Percentiles rank a stretch among this genome's conserved stretches.
Evolutionary conservation across 306 rosid genomes (phyloP).

Genomic region (Acacia confusa): DNA sequence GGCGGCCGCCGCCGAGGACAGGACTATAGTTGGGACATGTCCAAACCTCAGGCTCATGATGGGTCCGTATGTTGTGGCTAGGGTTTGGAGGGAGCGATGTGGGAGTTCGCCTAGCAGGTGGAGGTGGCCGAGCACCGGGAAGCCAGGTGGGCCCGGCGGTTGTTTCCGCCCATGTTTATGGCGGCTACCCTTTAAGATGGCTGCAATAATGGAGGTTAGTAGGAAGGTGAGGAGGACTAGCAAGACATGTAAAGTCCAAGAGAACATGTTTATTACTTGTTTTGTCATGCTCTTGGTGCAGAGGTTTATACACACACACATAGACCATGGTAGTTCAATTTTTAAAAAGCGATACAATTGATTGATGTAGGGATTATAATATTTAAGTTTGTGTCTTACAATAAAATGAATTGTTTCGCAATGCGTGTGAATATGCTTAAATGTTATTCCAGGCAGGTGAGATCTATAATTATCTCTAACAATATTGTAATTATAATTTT

Average conservation of each 20-base stretch:
- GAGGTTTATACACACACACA: background rate
- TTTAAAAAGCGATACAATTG: background rate
- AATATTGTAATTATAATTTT: too few relatives aligned
- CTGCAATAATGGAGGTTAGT: background rate
- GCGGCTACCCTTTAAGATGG: background rate
- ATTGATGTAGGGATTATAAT: too few relatives aligned
- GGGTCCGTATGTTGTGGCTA: constrained; percentile 4
- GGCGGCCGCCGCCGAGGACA: background rate
- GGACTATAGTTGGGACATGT: background rate
- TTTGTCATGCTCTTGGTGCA: background rate
- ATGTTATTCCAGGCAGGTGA: background rate
- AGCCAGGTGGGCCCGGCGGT: background rate
- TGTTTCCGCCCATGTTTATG: background rate
- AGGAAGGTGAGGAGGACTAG: background rate
- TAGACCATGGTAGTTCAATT: too few relatives aligned
- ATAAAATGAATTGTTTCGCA: background rate
- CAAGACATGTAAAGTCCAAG: background rate
- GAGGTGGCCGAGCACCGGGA: constrained; percentile 3
- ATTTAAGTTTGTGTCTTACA: background rate
- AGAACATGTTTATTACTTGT: background rate
- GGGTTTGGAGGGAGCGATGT: background rate
- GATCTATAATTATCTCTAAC: background rate
- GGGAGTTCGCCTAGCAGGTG: background rate
- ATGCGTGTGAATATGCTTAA: background rate
- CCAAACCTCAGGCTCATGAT: background rate